Evolutionary conservation across 176 grass and related monocot species (phyloP), one percentile per base, ranked within the genome.

Genomic region (Alopecurus myosuroides): DNA sequence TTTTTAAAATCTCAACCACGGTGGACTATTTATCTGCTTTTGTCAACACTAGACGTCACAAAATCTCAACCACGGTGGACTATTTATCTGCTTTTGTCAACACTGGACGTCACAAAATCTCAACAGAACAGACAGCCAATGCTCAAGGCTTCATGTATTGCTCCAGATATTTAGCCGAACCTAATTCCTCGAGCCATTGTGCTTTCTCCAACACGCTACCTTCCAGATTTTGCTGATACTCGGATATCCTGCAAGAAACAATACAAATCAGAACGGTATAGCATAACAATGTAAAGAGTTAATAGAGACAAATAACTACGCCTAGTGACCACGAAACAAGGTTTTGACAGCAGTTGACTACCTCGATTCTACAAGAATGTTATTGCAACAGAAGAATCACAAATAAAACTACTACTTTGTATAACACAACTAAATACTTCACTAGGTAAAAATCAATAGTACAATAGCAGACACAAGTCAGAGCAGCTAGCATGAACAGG

Each of bases 121-220:
- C 45, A 46, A 74, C 20, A 56, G 25, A 45, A 69, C 7, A 45
- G 25, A 18, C 25, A 18, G 57, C 5, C 49, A 28, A 44, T 10
- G 63, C 71, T 92, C 79, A 81, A 53, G 5, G 52, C 37, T 88
- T 85, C 73, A 83, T 81, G 28, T 86, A 84, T 92, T 86, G 71
- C 44, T 87, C 82, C 63, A 92, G 68, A 50, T 91, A 99, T 88
- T 87, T 80, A 76, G 88, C 66, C 46, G 76, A 92, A 63, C 97
- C 93, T 82, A 86, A 58, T 42, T 83, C 70, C 82, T 98, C 89
- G 8, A 99, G 93, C 23, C 81, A 84, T 92, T 93, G 76, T 26
- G 91, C 97, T 88, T 94, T 96, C 63, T 50, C 82, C 69, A 99
- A 62, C 39, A 96, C 91, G 34, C 41, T 89, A 60, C 94, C 86